Evolutionary conservation across 2,329 filamentous ascomycete species (phyloP), one percentile per base, ranked within the genome.

Genomic region (Sclerotinia spermophila): DNA sequence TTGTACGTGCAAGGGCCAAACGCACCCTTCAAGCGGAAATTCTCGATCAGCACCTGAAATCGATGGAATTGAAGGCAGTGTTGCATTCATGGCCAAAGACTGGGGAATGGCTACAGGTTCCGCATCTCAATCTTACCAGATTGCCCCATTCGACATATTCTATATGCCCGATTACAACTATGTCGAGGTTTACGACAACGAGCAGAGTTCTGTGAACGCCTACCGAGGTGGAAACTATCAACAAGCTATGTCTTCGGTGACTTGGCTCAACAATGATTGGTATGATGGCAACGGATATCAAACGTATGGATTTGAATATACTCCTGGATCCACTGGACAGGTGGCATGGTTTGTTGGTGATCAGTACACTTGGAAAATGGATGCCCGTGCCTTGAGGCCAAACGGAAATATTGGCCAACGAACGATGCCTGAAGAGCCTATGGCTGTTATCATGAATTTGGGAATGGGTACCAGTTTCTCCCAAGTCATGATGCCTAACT

Each of bases 401-500:
- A 92, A 92, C 73, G 90, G 90, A 71, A 92, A 92, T 76, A 81
- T 92, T 70, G 90, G 88, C 10, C 86, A 90, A 74, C 83, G 90
- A 74, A 80, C 86, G 30, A 86, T 92, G 67, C 89, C 90, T 0
- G 81, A 88, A 74, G 90, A 92, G 77, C 90, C 90, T 2, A 85
- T 92, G 87, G 78, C 87, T 2, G 80, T 92, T 27, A 83, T 92
- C 75, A 84, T 88, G 81, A 92, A 92, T 77, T 86, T 92, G 75
- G 90, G 90, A 76, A 91, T 92, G 86, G 89, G 87, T 6, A 84
- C 84, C 75, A 87, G 86, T 79, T 92, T 92, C 79, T 86, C 90
- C 0, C 79, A 82, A 7, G 81, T 92, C 72, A 87, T 91, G 76
- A 79, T 88, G 71, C 84, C 83, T 1, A 86, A 85, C 40, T 80